Conservation (phyloP, 257 asterid genomes). For the Ligustrum vulgare region DNA sequence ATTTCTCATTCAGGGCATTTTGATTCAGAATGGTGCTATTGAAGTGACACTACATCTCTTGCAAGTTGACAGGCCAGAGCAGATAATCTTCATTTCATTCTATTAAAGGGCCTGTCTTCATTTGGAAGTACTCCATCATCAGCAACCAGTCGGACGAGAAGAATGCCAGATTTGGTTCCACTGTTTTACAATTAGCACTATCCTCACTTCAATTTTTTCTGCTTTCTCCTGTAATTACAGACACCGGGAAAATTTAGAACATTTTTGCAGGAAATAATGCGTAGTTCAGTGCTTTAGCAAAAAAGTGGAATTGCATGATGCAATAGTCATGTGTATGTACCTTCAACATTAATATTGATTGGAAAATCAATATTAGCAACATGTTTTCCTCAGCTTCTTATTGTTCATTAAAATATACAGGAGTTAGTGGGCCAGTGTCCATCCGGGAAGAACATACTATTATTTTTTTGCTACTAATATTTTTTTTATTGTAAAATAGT, state of each 20-base stretch:
- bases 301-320: conserved; percentile 60
- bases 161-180: conserved; percentile 49
- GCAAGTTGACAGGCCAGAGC: conserved; percentile 32
- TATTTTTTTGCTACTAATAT: neutral
- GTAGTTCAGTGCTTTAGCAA: conserved; percentile 62
- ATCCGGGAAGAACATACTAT: neutral
- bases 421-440: neutral
- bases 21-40: conserved; percentile 37
- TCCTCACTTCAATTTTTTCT: conserved; percentile 47
- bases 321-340: conserved; percentile 73
- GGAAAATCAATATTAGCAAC: conserved; percentile 59
- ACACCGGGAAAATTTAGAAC: conserved; percentile 56
- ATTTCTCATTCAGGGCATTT: conserved; percentile 35
- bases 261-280: conserved; percentile 95
- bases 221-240: conserved; percentile 73
- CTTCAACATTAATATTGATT: conserved; percentile 65
- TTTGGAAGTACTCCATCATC: conserved; percentile 33
- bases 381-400: conserved; percentile 44
- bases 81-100: conserved; percentile 42
- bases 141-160: conserved; percentile 51
- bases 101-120: conserved; percentile 38
- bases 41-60: conserved; percentile 29
- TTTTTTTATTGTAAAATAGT: neutral
- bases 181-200: conserved; percentile 88
- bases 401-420: neutral